Base-by-base conservation (phyloP, 2,329 filamentous ascomycete species). In the Arthrobotrys sphaeroides region DNA sequence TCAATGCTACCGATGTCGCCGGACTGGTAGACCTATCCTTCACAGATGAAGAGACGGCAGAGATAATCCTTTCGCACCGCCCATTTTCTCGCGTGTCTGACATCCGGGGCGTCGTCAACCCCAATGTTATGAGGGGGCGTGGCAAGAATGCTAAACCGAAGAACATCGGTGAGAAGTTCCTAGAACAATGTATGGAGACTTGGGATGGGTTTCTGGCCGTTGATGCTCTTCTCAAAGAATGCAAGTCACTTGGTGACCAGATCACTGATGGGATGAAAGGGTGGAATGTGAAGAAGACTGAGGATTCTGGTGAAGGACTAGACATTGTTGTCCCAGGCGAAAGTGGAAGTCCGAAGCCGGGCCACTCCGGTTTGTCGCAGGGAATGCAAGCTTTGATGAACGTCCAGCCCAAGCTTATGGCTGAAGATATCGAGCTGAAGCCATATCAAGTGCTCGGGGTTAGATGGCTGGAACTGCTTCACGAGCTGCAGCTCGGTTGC, bases 401-500 rank as follows among this genome's bases (percentile, higher is more conserved):
- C 42, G 83, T 86, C 33, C 92, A 98, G 81, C 95, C 95, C 0
- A 83, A 86, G 2, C 87, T 90, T 61, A 95, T 99, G 91, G 87
- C 88, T 28, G 86, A 90, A 0, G 87, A 91, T 65, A 87, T 94
- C 67, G 85, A 87, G 40, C 89, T 99, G 85, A 97, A 98, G 81
- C 90, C 95, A 36, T 98, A 97, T 80, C 95, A 99, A 81, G 84
- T 98, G 18, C 93, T 96, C 28, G 95, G 95, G 2, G 87, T 99
- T 60, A 98, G 98, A 81, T 99, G 95, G 95, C 87, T 99, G 80
- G 89, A 90, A 66, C 84, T 98, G 49, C 86, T 99, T 12, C 96
- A 93, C 83, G 86, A 90, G 61, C 89, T 91, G 70, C 86, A 89
- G 26, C 87, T 96, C 60, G 94, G 92, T 49, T 94, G 93, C 77